phyloP scores from a whole-genome alignment of 208 protist species.

The Zelonia costaricensis region DNA sequence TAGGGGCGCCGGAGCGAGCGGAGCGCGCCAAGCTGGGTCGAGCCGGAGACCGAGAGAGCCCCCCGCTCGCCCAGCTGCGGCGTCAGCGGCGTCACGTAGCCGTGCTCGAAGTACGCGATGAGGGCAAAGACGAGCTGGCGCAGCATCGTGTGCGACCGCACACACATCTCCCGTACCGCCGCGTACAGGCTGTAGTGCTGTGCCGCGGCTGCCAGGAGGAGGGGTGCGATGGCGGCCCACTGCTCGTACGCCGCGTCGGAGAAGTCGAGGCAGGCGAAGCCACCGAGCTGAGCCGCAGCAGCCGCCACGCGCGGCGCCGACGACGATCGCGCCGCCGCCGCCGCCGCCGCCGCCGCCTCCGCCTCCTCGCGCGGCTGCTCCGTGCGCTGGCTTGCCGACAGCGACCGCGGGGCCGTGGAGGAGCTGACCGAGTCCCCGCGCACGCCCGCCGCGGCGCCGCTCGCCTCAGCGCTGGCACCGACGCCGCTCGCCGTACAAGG shows the following conservation, averaged over 20 bases:
- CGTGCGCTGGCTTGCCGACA: background rate
- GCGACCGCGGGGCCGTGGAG: too few species aligned
- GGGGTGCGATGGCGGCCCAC: constrained; percentile 61
- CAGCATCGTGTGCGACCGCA: constrained; percentile 55
- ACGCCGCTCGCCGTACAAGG: background rate
- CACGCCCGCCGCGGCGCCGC: too few species aligned
- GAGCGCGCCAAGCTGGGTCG: background rate
- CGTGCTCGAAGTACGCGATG: constrained; percentile 65
- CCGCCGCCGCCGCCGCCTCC: background rate
- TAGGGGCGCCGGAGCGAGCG: too few species aligned
- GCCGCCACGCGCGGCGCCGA: background rate
- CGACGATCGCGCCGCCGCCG: constrained; percentile 4
- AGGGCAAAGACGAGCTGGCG: constrained; percentile 76
- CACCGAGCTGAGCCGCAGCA: constrained; percentile 11
- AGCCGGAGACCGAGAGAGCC: background rate
- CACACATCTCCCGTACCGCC: constrained; percentile 70
- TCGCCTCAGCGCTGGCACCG: too few species aligned
- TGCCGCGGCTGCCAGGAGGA: constrained; percentile 53
- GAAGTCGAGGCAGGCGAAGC: constrained; percentile 66
- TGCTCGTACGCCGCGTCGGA: constrained; percentile 51
- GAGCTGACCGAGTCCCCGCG: too few species aligned
- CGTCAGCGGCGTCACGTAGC: constrained; percentile 27
- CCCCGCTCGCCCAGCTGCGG: constrained; percentile 9
- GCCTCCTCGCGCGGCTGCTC: background rate
- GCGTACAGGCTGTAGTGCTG: constrained; percentile 41